Evolutionary conservation across 345 rosid genomes (phyloP).

Genomic region (Eutrema japonicum): DNA sequence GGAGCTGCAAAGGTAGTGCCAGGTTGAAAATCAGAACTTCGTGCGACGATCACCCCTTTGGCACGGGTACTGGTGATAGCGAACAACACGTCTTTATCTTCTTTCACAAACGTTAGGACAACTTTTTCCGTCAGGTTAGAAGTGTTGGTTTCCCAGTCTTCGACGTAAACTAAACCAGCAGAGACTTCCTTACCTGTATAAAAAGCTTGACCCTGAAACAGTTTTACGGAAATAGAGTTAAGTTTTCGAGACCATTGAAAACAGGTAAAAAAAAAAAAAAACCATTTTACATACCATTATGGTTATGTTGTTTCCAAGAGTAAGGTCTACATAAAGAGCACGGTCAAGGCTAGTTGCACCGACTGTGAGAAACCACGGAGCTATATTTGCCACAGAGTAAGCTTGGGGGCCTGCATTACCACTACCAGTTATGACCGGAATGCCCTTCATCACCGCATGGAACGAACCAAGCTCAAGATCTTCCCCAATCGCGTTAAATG

Average conservation of each 20-base stretch:
- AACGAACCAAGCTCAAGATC: constrained; percentile 19
- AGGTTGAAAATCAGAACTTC: background rate
- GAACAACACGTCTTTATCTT: background rate
- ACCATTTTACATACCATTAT: constrained; percentile 10
- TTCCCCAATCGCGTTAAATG: background rate
- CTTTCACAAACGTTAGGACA: constrained; percentile 18
- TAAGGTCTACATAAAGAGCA: constrained; percentile 13
- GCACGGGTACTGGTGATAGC: background rate
- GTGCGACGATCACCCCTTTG: constrained; percentile 11
- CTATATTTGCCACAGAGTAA: constrained; percentile 11
- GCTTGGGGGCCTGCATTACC: constrained; percentile 3
- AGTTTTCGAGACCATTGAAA: constrained; percentile 10
- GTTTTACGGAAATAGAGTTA: background rate
- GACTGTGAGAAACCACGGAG: constrained; percentile 35
- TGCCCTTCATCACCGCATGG: constrained; percentile 25
- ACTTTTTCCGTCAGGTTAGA: constrained; percentile 1
- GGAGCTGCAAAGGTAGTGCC: fast-evolving
- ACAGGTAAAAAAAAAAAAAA: background rate
- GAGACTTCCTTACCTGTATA: background rate
- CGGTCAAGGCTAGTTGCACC: constrained; percentile 36
- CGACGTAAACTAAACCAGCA: constrained; percentile 16
- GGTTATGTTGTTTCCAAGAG: constrained; percentile 37
- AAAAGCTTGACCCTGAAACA: constrained; percentile 26
- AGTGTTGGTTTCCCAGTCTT: background rate
- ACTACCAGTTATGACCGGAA: constrained; percentile 18